A percentile compares a stretch with the other conserved stretches of the same genome.
Conservation (phyloP, 2,329 filamentous ascomycete genomes). For the Trichoderma endophyticum region DNA sequence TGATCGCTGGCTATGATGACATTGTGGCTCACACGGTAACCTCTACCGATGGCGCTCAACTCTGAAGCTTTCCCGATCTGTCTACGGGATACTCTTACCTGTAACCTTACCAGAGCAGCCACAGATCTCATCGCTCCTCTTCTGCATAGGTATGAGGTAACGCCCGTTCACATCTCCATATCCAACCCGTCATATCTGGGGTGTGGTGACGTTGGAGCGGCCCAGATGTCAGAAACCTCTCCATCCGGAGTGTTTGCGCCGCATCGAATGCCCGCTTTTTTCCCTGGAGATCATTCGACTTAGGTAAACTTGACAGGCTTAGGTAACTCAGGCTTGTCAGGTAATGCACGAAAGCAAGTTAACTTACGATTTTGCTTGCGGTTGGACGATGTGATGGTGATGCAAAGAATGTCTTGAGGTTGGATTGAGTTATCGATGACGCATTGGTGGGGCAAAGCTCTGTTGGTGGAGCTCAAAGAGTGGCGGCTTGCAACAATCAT, state of each 20-base stretch:
- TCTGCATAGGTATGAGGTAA: not conserved
- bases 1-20: slow-evolving; percentile 13
- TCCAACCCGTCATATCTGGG: slow-evolving; percentile 12
- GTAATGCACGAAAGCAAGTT: not conserved
- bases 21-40: slow-evolving; percentile 6
- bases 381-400: not conserved
- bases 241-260: not conserved
- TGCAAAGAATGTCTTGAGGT: not conserved
- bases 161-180: not conserved
- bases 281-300: not conserved
- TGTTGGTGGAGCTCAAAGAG: not conserved
- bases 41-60: slow-evolving; percentile 9
- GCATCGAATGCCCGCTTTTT: not conserved
- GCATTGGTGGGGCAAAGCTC: not conserved
- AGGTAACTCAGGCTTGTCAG: not conserved
- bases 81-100: not conserved
- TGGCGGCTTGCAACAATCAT: slow-evolving; percentile 8
- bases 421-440: slow-evolving; percentile 13
- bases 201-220: slow-evolving; percentile 11
- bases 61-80: not conserved
- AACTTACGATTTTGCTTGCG: not conserved
- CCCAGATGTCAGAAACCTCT: not conserved
- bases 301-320: not conserved
- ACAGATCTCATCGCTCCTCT: not conserved
- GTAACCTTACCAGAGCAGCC: not conserved